Evolutionary conservation across 768 basidiomycete genomes (phyloP), one percentile per base, ranked within the genome.

Genomic region (Exidia glandulosa): DNA sequence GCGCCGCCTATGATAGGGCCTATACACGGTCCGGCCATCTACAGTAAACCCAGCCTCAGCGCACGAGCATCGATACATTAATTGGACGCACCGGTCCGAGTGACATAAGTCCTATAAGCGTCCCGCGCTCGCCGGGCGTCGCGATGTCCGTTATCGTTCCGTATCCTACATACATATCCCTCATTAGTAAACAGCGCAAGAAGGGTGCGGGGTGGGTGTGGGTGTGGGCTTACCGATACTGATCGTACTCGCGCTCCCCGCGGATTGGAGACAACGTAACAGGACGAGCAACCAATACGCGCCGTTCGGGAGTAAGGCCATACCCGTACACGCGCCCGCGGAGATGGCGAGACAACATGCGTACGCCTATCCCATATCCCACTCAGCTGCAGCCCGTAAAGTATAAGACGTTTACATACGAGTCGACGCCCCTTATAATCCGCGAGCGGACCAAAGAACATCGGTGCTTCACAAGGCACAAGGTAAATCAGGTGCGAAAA

Each of bases 91-190:
- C 85, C 77, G 86, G 84, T 0, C 86, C 86, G 2, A 86, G 61
- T 34, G 71, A 76, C 69, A 82, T 88, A 10, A 88, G 56, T 2
- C 89, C 90, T 59, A 84, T 79, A 70, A 85, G 90, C 6, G 83
- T 79, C 19, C 87, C 91, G 36, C 90, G 75, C 71, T 93, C 89
- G 37, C 80, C 77, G 0, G 81, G 83, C 2, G 79, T 79, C 4
- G 88, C 80, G 32, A 94, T 86, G 67, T 94, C 91, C 2, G 82
- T 82, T 59, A 94, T 80, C 5, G 88, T 82, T 4, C 91, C 91
- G 34, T 86, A 83, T 58, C 85, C 50, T 54, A 29, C 25, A 6
- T 50, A 23, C 36, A 19, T 19, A 37, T 37, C 9, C 19, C 9
- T 9, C n/a, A 50, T 50, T 16, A 13, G 16, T 50, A 50, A 14